These are phyloP conservation scores for Pythium vanterpoolii DNA, from an alignment of 352 stramenopile species.

Conservation along the genomic window DNA sequence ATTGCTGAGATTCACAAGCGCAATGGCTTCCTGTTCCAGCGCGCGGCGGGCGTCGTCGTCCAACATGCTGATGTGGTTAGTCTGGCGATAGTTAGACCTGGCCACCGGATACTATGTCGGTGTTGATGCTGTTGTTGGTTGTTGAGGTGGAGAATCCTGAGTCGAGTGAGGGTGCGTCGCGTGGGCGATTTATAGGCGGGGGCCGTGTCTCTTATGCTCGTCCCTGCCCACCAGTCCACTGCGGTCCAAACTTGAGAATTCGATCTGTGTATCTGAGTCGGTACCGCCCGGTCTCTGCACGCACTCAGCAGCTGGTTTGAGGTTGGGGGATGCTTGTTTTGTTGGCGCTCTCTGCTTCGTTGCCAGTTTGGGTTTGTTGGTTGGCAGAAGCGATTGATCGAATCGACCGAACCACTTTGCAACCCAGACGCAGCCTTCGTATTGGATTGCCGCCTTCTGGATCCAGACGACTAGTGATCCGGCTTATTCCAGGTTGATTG, in stretches of 20 bases:
- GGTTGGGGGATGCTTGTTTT: background rate
- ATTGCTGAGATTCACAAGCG: constrained; percentile 63
- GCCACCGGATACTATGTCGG: background rate
- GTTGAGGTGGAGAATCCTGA: background rate
- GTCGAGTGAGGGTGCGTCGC: constrained; percentile 9
- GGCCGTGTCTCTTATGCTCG: constrained; percentile 25
- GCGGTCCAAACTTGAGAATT: constrained; percentile 13
- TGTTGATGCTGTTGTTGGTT: constrained; percentile 5
- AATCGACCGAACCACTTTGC: too few relatives aligned
- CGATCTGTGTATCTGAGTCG: constrained; percentile 28
- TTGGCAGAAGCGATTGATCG: constrained; percentile 6
- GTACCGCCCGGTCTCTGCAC: constrained; percentile 19
- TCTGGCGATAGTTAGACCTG: background rate
- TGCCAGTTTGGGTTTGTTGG: background rate
- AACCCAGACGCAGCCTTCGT: background rate
- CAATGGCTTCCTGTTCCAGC: constrained; percentile 65
- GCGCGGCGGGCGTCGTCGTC: constrained; percentile 50
- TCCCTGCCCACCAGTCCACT: constrained; percentile 20
- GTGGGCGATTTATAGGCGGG: too few relatives aligned
- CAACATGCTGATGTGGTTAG: constrained; percentile 29
- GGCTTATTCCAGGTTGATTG: too few relatives aligned
- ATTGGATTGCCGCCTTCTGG: background rate
- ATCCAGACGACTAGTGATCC: background rate
- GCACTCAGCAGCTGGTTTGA: constrained; percentile 17
- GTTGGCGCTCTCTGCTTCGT: background rate